Evolutionary conservation across 257 asterid genomes (phyloP), one percentile per base, ranked within the genome.

Genomic region (Solanum commersonii): DNA sequence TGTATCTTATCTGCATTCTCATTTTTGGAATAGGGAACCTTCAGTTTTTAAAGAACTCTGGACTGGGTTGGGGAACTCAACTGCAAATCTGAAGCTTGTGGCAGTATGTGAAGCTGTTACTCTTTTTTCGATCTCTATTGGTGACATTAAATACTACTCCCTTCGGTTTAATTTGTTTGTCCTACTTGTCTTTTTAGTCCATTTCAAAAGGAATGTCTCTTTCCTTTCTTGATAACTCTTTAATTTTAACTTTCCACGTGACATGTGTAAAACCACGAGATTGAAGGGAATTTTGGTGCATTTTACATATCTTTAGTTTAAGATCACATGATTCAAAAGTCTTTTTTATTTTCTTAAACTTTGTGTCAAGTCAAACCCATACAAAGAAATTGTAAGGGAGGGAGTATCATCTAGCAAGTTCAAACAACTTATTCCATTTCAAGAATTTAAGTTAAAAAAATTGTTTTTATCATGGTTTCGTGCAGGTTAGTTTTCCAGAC

Each of bases 401-500:
- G 4, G 18, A n/a, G 31, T 4, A 33, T 85, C 46, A 25, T 25
- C 34, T 33, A 16, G 3, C 13, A 25, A 71, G 84, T 42, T 44
- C 1, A 87, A 29, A 23, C 49, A 59, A 31, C 15, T 56, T 42
- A 4, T 78, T 42, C 84, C 37, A 4, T 78, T 78, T 78, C 63
- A 25, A 78, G 0, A 78, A 56, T 18, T 12, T 2, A 56, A 4
- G 60, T 38, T 15, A 4, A 8, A 25, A 25, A 42, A 27, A 0
- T 8, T 15, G 25, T 65, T 88, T 83, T 25, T 33, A 42, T 83
- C 29, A 10, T 46, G 29, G 18, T 27, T 8, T 71, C 56, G 29
- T 89, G 93, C 94, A 96, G 98, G 94, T 95, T 88, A 96, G 99
- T 85, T 91, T 95, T 90, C 99, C 98, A 76, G 95, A 95, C 84